phyloP scores from a whole-genome alignment of 495 filamentous ascomycete species.

The Talaromyces liani region DNA sequence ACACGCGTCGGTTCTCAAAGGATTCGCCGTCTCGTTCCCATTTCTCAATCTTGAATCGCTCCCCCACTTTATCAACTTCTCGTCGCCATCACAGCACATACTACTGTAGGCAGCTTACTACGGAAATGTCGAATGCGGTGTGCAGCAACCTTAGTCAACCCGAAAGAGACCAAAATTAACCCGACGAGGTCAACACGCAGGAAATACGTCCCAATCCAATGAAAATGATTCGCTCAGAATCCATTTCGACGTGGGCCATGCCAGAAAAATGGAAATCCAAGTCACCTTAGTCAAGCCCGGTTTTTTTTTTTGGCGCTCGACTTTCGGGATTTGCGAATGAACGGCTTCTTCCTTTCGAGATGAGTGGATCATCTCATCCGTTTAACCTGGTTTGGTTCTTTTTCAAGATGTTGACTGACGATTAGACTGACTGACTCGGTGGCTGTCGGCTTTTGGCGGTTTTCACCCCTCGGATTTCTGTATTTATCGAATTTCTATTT shows the following conservation, averaged over 20 bases:
- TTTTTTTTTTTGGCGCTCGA: not conserved
- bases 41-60: not conserved
- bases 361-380: not conserved
- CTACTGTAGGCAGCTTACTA: not conserved
- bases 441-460: not conserved
- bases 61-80: not conserved
- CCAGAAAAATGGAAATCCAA: not conserved
- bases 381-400: not conserved
- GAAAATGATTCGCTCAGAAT: not conserved
- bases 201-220: not conserved
- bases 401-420: not conserved
- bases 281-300: not conserved
- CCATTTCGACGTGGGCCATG: not conserved
- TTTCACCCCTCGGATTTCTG: not conserved
- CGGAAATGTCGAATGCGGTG: not conserved
- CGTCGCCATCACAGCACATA: not conserved
- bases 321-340: not conserved
- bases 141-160: not conserved
- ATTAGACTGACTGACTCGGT: not conserved
- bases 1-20: not conserved
- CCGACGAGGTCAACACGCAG: not conserved
- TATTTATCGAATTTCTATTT: not conserved
- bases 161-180: not conserved
- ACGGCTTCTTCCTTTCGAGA: not conserved
- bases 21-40: not conserved